These are phyloP conservation scores for Phialophora macrospora DNA, from an alignment of 2,329 filamentous ascomycete genomes.

Conservation along the genomic window DNA sequence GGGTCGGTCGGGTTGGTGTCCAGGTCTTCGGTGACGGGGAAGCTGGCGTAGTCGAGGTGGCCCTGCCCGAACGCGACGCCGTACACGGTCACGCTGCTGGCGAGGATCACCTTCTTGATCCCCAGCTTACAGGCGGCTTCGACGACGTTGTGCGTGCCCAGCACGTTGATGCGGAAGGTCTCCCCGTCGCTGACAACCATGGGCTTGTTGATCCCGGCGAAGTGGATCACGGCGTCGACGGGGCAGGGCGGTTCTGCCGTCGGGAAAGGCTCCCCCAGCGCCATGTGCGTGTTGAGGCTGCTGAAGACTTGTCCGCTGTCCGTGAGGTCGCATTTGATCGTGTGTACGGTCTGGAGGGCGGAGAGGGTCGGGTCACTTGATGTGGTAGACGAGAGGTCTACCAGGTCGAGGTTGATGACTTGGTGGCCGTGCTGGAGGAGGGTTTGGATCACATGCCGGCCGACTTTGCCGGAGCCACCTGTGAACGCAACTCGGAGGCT, in stretches of 20 bases:
- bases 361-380: constrained; percentile 34
- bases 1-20: constrained; percentile 65
- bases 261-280: constrained; percentile 55
- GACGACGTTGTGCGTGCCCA: constrained; percentile 65
- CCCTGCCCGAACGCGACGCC: constrained; percentile 66
- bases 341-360: constrained; percentile 51
- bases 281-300: constrained; percentile 59
- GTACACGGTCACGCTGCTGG: constrained; percentile 64
- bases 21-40: constrained; percentile 63
- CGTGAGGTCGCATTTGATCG: constrained; percentile 61
- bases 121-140: constrained; percentile 66
- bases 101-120: constrained; percentile 66
- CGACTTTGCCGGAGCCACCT: constrained; percentile 61
- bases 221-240: constrained; percentile 67
- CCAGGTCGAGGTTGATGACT: constrained; percentile 61
- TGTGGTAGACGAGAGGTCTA: constrained; percentile 42
- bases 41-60: constrained; percentile 59
- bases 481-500: constrained; percentile 57
- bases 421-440: constrained; percentile 57
- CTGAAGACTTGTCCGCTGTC: constrained; percentile 62
- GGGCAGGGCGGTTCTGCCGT: constrained; percentile 43
- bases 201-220: constrained; percentile 63
- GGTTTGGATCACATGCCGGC: constrained; percentile 58
- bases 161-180: constrained; percentile 61
- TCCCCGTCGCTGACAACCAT: constrained; percentile 63